These are phyloP conservation scores for Mycena alexandri DNA, from an alignment of 768 basidiomycete species.

Conservation along the genomic window DNA sequence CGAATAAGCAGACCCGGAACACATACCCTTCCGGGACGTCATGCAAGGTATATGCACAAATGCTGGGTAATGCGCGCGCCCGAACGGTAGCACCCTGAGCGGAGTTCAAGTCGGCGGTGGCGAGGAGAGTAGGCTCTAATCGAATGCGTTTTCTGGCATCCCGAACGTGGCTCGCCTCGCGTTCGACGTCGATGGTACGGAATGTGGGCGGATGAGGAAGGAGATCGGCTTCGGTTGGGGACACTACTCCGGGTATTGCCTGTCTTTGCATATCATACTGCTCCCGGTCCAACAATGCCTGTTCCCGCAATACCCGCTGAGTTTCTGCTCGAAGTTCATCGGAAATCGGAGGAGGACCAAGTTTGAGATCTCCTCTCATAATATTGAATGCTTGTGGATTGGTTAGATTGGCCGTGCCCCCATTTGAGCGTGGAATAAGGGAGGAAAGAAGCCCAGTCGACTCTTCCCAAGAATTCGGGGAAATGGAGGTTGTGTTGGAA, in stretches of 20 bases:
- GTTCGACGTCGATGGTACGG: conserved; percentile 86
- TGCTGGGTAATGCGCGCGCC: conserved; percentile 85
- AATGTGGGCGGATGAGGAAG: conserved; percentile 87
- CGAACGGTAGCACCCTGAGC: conserved; percentile 69
- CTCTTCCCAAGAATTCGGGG: conserved; percentile 83
- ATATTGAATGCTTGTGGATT: conserved; percentile 83
- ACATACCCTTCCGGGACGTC: conserved; percentile 94
- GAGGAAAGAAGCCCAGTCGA: conserved; percentile 87
- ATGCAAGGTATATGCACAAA: conserved; percentile 95
- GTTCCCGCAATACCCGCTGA: conserved; percentile 83
- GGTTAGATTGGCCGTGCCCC: conserved; percentile 61
- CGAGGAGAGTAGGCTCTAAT: conserved; percentile 79
- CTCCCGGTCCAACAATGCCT: conserved; percentile 81
- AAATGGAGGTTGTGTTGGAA: conserved; percentile 73
- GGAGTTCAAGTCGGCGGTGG: conserved; percentile 68
- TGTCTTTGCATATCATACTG: conserved; percentile 75
- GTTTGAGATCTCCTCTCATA: conserved; percentile 82
- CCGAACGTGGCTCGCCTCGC: conserved; percentile 90
- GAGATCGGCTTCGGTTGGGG: conserved; percentile 79
- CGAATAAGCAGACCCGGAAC: not conserved
- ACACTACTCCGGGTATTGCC: conserved; percentile 65
- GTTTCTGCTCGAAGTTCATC: conserved; percentile 88
- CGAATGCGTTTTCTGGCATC: conserved; percentile 94
- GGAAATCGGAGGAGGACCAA: conserved; percentile 84
- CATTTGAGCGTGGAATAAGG: conserved; percentile 74